Evolutionary conservation across 495 filamentous ascomycete genomes (phyloP).

Genomic region (Penicillium canescens): DNA sequence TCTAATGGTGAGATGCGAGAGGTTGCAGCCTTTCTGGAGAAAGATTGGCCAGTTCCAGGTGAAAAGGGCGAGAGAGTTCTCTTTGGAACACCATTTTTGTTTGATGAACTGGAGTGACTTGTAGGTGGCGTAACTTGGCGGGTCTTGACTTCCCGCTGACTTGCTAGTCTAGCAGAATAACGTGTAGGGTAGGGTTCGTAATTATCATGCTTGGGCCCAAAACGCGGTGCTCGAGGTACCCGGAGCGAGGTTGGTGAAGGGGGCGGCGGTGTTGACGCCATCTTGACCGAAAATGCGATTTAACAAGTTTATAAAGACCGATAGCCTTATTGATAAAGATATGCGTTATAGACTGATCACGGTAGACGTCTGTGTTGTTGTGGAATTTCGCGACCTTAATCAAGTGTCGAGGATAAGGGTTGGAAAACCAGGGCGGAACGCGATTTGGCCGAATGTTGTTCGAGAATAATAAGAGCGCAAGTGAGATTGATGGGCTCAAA

Average conservation of each 20-base stretch:
- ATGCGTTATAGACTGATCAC: background rate
- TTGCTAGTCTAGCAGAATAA: conserved; percentile 49
- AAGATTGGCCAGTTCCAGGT: background rate
- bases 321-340: background rate
- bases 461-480: background rate
- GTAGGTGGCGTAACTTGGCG: conserved; percentile 42
- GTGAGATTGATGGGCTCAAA: background rate
- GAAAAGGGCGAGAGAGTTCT: conserved; percentile 8
- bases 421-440: conserved; percentile 18
- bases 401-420: conserved; percentile 5
- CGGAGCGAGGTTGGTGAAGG: conserved; percentile 48
- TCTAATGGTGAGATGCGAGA: conserved; percentile 2
- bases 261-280: conserved; percentile 69
- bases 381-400: background rate
- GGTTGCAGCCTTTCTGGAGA: conserved; percentile 1
- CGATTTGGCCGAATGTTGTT: background rate
- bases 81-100: conserved; percentile 2
- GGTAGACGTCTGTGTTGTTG: background rate
- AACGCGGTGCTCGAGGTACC: conserved; percentile 72
- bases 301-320: background rate
- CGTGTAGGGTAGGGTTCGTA: conserved; percentile 66
- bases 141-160: conserved; percentile 33
- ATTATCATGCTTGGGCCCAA: conserved; percentile 65
- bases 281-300: conserved; percentile 23
- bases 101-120: conserved; percentile 23